phyloP scores from a whole-genome alignment of 148 eudicot genomes.

The Dianthus caryophyllus region DNA sequence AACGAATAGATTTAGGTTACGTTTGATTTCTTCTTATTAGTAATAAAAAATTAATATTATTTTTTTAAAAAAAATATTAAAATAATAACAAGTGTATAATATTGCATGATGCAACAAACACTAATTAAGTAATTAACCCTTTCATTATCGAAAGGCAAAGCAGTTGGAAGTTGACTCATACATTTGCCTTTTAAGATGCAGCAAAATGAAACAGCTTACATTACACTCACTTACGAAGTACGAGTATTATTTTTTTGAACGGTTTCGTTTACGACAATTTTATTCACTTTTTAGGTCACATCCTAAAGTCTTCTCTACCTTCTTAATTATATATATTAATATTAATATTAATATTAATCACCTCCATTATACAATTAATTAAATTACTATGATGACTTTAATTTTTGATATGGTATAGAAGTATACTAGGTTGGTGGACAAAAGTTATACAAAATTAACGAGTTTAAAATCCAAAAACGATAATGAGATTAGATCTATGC shows the following conservation, averaged over 20 bases:
- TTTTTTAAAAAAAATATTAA: neutral
- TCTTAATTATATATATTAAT: neutral
- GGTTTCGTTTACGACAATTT: slow-evolving; percentile 21
- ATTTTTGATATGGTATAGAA: no score
- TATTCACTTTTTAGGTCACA: neutral
- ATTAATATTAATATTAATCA: no score
- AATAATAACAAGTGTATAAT: no score
- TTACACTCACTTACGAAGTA: no score
- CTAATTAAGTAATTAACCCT: slow-evolving; percentile 15
- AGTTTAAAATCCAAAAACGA: no score
- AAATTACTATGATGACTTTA: no score
- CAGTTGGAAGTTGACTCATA: slow-evolving; percentile 4
- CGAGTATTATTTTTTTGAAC: slow-evolving; percentile 18
- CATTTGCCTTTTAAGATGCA: slow-evolving; percentile 1
- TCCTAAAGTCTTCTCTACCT: neutral
- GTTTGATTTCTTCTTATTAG: slow-evolving; percentile 12
- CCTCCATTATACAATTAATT: no score
- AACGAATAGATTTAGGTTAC: neutral
- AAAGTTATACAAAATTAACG: no score
- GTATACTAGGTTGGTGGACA: no score
- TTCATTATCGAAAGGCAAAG: slow-evolving; percentile 13
- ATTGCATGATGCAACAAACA: no score
- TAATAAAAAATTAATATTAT: neutral
- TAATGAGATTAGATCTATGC: no score
- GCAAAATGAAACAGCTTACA: slow-evolving; percentile 4